Base-by-base conservation (phyloP, 2,329 filamentous ascomycete genomes). In the Phialocephala subalpina region DNA sequence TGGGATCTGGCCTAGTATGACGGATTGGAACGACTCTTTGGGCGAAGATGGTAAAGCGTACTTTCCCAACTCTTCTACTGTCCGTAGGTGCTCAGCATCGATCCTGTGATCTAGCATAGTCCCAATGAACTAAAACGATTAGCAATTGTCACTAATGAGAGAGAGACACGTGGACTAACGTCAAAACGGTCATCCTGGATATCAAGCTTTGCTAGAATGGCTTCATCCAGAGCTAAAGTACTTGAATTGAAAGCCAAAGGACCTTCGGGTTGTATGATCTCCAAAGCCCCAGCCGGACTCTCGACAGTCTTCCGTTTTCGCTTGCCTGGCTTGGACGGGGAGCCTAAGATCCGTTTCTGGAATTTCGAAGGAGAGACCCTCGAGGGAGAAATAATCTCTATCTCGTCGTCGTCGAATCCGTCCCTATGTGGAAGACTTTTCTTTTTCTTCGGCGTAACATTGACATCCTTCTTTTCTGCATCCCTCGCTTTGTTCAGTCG, bases 1-100 rank as follows among this genome's bases (percentile, higher is more conserved):
- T 0, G 90, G 86, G n/a, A 95, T 78, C 53, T 85, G 85, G 68
- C 92, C 87, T 61, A 92, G 85, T 35, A 94, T 85, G 25, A 89
- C 82, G 2, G 91, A 87, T 0, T 91, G 87, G 7, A 94, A 81
- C 0, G 88, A 90, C 55, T 84, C 84, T 0, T 79, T 76, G 1
- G 86, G 84, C n/a, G 87, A 81, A 0, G 91, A 91, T 1, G 90
- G 89, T 61, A 93, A 89, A 3, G 82, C 76, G 75, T 89, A 87
- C 56, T 86, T 86, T 8, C 89, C 84, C 18, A 95, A 80, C 1
- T 86, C 82, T 72, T 95, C 91, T 55, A 95, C 86, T 0, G 88
- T 89, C 18, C 90, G 83, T 2, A 88, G 84, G 49, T 86, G 83
- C 18, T 83, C 82, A 55, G 82, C 82, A 59, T 71, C 57, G 35